Base-by-base conservation (phyloP, 2,329 filamentous ascomycete species). In the Dactylellina haptotyla region DNA sequence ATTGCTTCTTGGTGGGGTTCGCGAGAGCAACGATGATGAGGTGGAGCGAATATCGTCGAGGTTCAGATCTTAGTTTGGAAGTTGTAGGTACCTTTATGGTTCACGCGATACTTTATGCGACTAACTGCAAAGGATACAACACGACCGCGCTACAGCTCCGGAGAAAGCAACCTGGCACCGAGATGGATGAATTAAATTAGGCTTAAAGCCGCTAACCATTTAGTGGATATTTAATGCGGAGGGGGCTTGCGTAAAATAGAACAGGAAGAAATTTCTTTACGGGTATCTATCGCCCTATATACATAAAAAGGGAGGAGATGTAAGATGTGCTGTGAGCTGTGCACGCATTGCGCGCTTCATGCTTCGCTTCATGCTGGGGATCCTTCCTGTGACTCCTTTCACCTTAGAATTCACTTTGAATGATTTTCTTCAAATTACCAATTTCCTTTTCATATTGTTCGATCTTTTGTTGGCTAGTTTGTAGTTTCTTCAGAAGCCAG, bases 401-500 rank as follows among this genome's bases (percentile, higher is more conserved):
- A 46, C 9, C 9, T 20, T 46, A 83, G 76, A 79, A 84, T 76
- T 86, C 83, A 46, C 80, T 80, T 57, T 80, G 79, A 74, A 86
- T 77, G 20, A 84, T 78, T 79, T 83, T 84, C 81, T 85, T 86
- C 79, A 85, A 76, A 28, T 59, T 80, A 58, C 77, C 82, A 61
- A 80, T 82, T 76, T 84, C 81, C 75, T 76, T 78, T 79, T 86
- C 84, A 65, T 82, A 84, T 54, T 77, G 80, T 77, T 85, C 83
- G 45, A 86, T 80, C 79, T 83, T 85, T 43, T 75, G 76, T 79
- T 86, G 85, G 65, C 81, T 82, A 26, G 75, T 77, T 72, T 80
- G 78, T 75, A 86, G 78, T 80, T 85, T 86, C 4, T 77, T 79
- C 65, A 85, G 66, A 73, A 86, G 76, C 80, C 83, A 86, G 57